Conservation (phyloP, 768 basidiomycete species). For the Gymnopilus junonius region DNA sequence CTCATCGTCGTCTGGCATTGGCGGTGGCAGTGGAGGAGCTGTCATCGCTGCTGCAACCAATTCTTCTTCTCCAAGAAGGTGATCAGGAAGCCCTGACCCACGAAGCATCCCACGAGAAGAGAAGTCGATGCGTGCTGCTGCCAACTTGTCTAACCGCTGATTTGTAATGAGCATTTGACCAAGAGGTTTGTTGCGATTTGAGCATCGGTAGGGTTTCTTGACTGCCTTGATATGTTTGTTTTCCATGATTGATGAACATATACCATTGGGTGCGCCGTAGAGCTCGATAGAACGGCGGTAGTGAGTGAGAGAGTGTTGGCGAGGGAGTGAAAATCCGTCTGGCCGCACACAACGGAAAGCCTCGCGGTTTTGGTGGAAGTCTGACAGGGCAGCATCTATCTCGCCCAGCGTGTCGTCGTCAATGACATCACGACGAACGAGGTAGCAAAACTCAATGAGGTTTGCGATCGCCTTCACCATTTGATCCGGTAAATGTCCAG, state of each 20-base stretch:
- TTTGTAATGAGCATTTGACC: slow-evolving; percentile 40
- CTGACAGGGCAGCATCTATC: neutral
- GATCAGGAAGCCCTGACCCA: neutral
- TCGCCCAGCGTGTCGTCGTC: neutral
- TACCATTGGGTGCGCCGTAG: slow-evolving; percentile 31
- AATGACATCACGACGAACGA: slow-evolving; percentile 24
- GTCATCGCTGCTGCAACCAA: neutral
- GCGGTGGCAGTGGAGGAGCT: neutral
- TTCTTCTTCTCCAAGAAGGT: neutral
- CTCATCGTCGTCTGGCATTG: neutral
- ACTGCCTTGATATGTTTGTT: slow-evolving; percentile 36
- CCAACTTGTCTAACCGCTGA: slow-evolving; percentile 33
- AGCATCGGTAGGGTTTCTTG: slow-evolving; percentile 37
- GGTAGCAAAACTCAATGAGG: slow-evolving; percentile 40
- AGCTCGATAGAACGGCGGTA: slow-evolving; percentile 18
- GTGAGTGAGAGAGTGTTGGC: slow-evolving; percentile 29
- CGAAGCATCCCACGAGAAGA: slow-evolving; percentile 19
- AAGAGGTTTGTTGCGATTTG: slow-evolving; percentile 34
- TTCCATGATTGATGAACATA: slow-evolving; percentile 39
- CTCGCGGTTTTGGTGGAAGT: slow-evolving; percentile 33
- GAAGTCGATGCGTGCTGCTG: slow-evolving; percentile 21
- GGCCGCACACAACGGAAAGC: slow-evolving; percentile 28
- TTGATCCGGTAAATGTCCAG: slow-evolving; percentile 16
- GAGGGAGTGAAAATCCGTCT: slow-evolving; percentile 23
- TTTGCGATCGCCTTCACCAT: slow-evolving; percentile 25